Base-by-base conservation (phyloP, 805 yeast species). In the Saccharomyces paradoxus region DNA sequence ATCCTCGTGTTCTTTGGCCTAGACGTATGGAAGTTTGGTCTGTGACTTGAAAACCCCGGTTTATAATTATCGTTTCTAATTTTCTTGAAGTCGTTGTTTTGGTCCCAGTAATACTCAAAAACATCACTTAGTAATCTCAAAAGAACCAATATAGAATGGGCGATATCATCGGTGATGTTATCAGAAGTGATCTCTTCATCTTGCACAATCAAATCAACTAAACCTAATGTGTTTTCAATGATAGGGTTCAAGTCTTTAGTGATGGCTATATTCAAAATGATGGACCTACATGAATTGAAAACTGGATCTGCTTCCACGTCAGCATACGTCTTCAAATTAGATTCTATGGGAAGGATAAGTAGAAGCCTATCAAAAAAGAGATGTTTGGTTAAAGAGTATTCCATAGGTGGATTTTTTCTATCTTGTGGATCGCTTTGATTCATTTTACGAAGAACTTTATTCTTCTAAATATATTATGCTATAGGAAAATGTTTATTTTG, bases 81-180 rank as follows among this genome's bases (percentile, higher is more conserved):
- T 12, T 54, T 48, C 2, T 51, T 32, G 2, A 31, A 52, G 12
- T 67, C 68, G 48, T 71, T 74, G 50, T 58, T 61, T 12, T 60
- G 41, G 26, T 65, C 70, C 78, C 78, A 75, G 51, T 64, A 65
- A 22, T 62, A 59, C 53, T 73, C 76, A 6, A 68, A 57, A n/a
- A 73, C 56, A 53, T 73, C 76, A 4, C 74, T 66, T 31, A 77
- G 50, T 27, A 78, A 64, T 52, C 74, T 64, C 8, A 76, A 55
- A 2, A 77, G 49, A 1, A 73, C 60, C n/a, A 71, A 59, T 1
- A 75, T 58, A 0, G 81, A 62, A 27, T 58, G 58, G n/a, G 56
- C 51, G 4, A 62, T 49, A 22, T 57, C 60, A n/a, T 54, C 56
- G 10, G 48, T 49, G 12, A 56, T 22, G 8, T 52, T 49, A 3